Base-by-base conservation (phyloP, 1,139 yeast species). In the Waltiozyma sp. region DNA sequence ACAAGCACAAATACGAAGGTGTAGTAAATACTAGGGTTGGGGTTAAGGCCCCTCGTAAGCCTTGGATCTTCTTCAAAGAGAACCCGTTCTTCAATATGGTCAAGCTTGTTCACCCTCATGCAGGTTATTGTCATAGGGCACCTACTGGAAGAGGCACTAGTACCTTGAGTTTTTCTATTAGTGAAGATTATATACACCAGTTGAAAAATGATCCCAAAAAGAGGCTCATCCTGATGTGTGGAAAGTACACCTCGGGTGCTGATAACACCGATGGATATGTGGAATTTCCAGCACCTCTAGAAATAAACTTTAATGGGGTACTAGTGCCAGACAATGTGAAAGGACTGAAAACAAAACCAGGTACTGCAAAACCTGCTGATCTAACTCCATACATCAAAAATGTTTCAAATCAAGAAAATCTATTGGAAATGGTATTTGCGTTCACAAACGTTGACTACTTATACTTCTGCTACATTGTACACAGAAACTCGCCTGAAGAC, bases 321-420 rank as follows among this genome's bases (percentile, higher is more conserved):
- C 63, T 61, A 37, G 53, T 78, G 8, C 69, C 68, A 35, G 77
- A 70, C 47, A 73, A 69, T 49, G 72, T 73, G 23, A 69, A 72
- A 50, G 88, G 87, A 2, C 63, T 80, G 36, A 80, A 80, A 56
- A 74, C 75, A 40, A 73, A 69, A 45, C 67, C 69, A 0, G 86
- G 86, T 1, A 75, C 88, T 0, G 77, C 81, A 1, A 70, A 72
- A 45, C 89, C 91, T 0, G 82, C 82, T 1, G 78, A 83, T 57
- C 53, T 81, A 38, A 77, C 85, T 0, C 61, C 65, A 2, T 59
- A 61, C 43, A 37, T 75, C n/a, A 60, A 61, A 14, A 47, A 47
- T 0, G 42, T 61, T 1, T 23, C 37, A 10, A 62, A 66, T 1
- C 48, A 48, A 4, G 40, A 49, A 2, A 80, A 79, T 52, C 51